These are phyloP conservation scores for Cryptococcus hybrid DNA, from an alignment of 1,284 basidiomycete genomes.

Conservation along the genomic window DNA sequence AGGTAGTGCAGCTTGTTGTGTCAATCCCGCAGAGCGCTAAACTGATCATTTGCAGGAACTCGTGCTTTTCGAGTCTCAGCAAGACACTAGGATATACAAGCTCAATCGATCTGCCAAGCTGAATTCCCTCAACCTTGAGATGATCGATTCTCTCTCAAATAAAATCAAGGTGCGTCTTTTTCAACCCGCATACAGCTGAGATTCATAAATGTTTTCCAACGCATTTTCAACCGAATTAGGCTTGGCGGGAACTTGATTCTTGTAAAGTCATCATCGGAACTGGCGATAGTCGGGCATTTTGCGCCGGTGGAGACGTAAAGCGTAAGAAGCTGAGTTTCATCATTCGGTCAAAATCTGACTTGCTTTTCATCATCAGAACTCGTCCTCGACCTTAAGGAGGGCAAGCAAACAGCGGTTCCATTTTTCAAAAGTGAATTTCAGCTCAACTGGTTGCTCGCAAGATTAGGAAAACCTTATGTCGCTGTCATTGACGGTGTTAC, in stretches of 20 bases:
- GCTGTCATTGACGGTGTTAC: conserved; percentile 87
- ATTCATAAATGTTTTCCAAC: no score
- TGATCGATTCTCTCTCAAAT: conserved; percentile 71
- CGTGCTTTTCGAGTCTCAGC: conserved; percentile 27
- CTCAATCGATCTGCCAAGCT: conserved; percentile 71
- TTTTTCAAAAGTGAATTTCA: conserved; percentile 96
- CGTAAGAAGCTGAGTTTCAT: conserved; percentile 16
- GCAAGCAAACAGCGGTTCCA: conserved; percentile 54
- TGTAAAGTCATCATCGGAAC: conserved; percentile 74
- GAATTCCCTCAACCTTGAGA: conserved; percentile 81
- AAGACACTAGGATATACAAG: conserved; percentile 31
- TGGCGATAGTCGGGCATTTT: conserved; percentile 80
- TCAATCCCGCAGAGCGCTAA: no score
- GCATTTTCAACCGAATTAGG: conserved; percentile 52
- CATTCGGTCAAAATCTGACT: not conserved
- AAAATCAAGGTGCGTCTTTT: conserved; percentile 43
- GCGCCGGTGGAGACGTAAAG: conserved; percentile 88
- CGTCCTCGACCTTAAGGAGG: conserved; percentile 51
- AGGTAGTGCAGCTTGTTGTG: not conserved
- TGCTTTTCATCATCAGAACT: conserved; percentile 17
- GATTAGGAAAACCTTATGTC: conserved; percentile 81
- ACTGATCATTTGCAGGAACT: conserved; percentile 12
- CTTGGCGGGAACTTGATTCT: conserved; percentile 73
- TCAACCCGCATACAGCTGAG: not conserved
- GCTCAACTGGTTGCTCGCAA: conserved; percentile 80